Conservation (phyloP, 2,329 filamentous ascomycete genomes). For the Cladorrhinum sp. region DNA sequence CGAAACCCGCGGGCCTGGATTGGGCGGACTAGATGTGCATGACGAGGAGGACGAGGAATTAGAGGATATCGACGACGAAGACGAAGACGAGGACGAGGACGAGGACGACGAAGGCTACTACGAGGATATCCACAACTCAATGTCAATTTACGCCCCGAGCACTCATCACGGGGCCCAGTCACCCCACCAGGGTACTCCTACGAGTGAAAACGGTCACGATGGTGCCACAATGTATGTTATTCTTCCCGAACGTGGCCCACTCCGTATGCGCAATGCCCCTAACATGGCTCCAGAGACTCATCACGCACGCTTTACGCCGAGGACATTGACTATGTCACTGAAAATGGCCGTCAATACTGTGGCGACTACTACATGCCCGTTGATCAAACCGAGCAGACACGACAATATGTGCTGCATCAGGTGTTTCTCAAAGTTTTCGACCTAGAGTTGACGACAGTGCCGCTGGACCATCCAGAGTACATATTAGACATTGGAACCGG, state of each 20-base stretch:
- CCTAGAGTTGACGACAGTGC: conserved; percentile 34
- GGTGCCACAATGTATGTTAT: conserved; percentile 27
- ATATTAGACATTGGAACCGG: conserved; percentile 60
- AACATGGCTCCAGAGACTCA: conserved; percentile 28
- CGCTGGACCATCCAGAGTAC: conserved; percentile 36
- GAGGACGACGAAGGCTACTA: conserved; percentile 13
- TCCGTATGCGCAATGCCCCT: conserved; percentile 5
- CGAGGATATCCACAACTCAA: conserved; percentile 2
- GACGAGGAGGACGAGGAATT: conserved; percentile 15
- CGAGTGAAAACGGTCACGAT: conserved; percentile 22
- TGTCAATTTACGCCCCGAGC: conserved; percentile 27
- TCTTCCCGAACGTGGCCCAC: neutral
- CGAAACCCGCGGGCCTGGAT: conserved; percentile 3
- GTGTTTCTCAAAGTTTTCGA: conserved; percentile 33
- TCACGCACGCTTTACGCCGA: conserved; percentile 34
- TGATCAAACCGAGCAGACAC: conserved; percentile 50
- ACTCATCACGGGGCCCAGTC: conserved; percentile 24
- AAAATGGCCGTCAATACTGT: conserved; percentile 58
- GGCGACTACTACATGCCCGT: conserved; percentile 58
- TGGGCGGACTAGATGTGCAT: conserved; percentile 17
- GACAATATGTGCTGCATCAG: conserved; percentile 34
- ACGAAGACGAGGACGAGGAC: conserved; percentile 17
- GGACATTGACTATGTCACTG: conserved; percentile 46
- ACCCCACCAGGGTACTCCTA: conserved; percentile 22
- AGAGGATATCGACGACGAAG: conserved; percentile 20